phyloP scores from a whole-genome alignment of 2,329 filamentous ascomycete species.

The Chaetomium strumarium region DNA sequence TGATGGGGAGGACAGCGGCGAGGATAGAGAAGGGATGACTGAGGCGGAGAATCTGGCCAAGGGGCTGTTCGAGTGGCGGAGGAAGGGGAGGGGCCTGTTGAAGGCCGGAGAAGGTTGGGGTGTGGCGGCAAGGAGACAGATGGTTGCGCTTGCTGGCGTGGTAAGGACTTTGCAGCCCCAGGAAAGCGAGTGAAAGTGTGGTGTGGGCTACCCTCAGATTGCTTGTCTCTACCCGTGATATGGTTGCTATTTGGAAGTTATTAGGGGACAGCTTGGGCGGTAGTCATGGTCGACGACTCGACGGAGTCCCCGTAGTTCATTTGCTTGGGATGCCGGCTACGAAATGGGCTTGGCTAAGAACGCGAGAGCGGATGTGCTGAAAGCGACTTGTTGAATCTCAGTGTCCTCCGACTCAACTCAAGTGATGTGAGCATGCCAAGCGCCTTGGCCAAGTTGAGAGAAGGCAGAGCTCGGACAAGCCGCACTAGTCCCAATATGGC shows the following conservation, averaged over 20 bases:
- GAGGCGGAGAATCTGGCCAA: slow-evolving; percentile 28
- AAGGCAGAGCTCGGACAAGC: slow-evolving; percentile 11
- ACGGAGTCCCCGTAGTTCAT: too few relatives aligned
- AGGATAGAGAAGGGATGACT: slow-evolving; percentile 7
- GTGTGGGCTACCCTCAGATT: neutral
- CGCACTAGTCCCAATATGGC: slow-evolving; percentile 6
- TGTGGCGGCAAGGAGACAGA: slow-evolving; percentile 15
- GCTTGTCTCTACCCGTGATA: too few relatives aligned
- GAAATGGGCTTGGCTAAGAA: neutral
- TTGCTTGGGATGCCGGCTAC: neutral
- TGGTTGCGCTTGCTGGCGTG: slow-evolving; percentile 17
- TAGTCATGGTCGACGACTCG: too few relatives aligned
- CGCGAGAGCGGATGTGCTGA: too few relatives aligned
- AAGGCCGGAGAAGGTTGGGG: slow-evolving; percentile 19
- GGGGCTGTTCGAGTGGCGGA: slow-evolving; percentile 29
- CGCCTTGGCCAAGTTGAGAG: neutral
- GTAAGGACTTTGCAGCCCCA: slow-evolving; percentile 11
- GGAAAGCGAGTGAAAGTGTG: neutral
- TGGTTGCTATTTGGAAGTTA: too few relatives aligned
- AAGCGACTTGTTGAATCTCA: too few relatives aligned
- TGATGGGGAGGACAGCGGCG: slow-evolving; percentile 1
- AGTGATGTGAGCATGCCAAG: too few relatives aligned
- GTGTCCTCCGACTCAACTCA: too few relatives aligned
- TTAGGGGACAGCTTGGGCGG: too few relatives aligned
- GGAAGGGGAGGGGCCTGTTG: slow-evolving; percentile 18